phyloP scores from a whole-genome alignment of 2,329 filamentous ascomycete species.

The Pseudocercospora musae region DNA sequence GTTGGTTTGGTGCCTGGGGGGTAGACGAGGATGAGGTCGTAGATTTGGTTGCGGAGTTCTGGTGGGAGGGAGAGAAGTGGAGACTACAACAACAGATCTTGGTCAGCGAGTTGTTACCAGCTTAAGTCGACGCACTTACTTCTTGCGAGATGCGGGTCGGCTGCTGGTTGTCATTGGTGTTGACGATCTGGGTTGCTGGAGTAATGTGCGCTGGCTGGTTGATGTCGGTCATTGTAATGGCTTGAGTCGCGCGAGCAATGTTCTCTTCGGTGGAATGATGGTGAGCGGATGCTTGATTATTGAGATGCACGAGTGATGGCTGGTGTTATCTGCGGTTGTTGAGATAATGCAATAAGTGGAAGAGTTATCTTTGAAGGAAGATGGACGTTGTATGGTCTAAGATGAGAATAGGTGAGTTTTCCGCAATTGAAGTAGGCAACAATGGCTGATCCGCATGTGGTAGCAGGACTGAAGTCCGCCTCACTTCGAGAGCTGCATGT shows the following conservation, averaged over 20 bases:
- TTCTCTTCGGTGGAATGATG: background rate
- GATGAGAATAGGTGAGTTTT: background rate
- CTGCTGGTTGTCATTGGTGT: too few species aligned
- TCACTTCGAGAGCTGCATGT: background rate
- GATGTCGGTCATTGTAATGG: background rate
- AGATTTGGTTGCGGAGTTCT: conserved; percentile 2
- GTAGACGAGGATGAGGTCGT: background rate
- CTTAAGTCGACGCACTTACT: background rate
- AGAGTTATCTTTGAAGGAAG: background rate
- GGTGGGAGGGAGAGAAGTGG: background rate
- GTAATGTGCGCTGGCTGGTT: background rate
- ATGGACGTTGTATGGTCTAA: background rate
- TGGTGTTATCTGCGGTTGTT: background rate
- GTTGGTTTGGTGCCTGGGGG: background rate
- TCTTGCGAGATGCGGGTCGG: background rate
- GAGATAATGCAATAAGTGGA: background rate
- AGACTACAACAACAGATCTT: too few species aligned
- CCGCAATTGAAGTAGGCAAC: background rate
- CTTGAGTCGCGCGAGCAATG: background rate
- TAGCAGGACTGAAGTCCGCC: background rate
- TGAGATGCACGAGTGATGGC: background rate
- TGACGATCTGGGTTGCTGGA: background rate
- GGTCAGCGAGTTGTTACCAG: background rate
- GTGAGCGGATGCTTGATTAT: background rate
- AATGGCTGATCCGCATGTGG: background rate